Base-by-base conservation (phyloP, 2,329 filamentous ascomycete species). In the Aureobasidium sp. region DNA sequence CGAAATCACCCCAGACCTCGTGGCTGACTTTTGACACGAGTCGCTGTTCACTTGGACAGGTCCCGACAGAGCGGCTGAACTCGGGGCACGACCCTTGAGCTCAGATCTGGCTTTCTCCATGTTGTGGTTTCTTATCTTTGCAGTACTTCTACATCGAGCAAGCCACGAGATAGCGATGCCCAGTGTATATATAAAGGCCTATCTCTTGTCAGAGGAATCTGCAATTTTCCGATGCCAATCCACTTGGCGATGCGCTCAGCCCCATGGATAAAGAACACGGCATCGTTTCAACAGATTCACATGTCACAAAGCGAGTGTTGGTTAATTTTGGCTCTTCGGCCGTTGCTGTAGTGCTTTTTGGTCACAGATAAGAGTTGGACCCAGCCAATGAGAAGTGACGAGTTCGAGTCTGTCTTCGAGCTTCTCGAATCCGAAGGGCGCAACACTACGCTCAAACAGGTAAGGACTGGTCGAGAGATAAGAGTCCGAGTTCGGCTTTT, bases 341-440 rank as follows among this genome's bases (percentile, higher is more conserved):
- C 55, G 53, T 57, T 57, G 29, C 53, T 34, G 36, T 42, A 58
- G 29, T 58, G 55, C 55, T 48, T 47, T 58, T 58, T 58, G 17
- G n/a, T 9, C 27, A 60, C n/a, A 60, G 57, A 60, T 60, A 60
- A 60, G 57, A 42, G 36, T 34, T 51, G 23, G 34, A 1, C 9
- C 13, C 17, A 34, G 37, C 56, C 56, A 59, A 59, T 59, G 23
- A 48, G 46, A 60, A 17, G n/a, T 7, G 2, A 15, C 12, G 23
- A 51, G 17, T 42, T 5, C 23, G 12, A 12, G 36, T 32, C 42
- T 58, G n/a, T 20, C 29, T 29, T 57, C 42, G 20, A 58, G 55
- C 55, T 58, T 58, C 41, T 32, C 44, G 57, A 51, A 51, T 29
- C 13, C 15, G 36, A n/a, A 37, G 23, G 32, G 56, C 56, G 34